These are phyloP conservation scores for Amylocarpus encephaloides DNA, from an alignment of 2,329 filamentous ascomycete genomes.

Conservation along the genomic window DNA sequence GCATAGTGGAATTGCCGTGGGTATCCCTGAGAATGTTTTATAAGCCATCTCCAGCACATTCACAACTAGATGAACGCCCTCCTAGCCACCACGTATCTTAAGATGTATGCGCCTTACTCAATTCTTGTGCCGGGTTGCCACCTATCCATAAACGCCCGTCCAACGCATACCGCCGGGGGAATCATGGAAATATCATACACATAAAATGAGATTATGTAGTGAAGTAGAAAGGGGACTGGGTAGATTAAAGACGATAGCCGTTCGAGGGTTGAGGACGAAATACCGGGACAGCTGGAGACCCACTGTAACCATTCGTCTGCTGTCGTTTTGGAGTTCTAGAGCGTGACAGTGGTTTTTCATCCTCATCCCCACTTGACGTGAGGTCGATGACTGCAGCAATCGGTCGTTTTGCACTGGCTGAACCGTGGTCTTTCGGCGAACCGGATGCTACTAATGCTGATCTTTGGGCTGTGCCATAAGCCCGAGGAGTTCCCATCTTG, in stretches of 20 bases:
- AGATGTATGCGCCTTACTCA: no score
- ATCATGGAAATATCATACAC: no score
- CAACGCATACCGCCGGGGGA: no score
- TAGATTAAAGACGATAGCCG: slow-evolving; percentile 1
- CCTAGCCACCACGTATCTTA: no score
- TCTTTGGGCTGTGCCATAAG: slow-evolving; percentile 23
- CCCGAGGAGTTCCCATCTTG: slow-evolving; percentile 25
- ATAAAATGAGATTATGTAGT: no score
- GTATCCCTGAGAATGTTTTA: no score
- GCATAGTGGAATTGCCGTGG: no score
- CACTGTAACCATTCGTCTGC: slow-evolving; percentile 12
- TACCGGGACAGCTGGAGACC: slow-evolving; percentile 6
- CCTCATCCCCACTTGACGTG: slow-evolving; percentile 46
- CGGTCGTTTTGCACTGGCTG: slow-evolving; percentile 36
- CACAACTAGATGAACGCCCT: no score
- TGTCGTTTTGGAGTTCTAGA: slow-evolving; percentile 31
- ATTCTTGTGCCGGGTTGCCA: no score
- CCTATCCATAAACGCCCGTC: no score
- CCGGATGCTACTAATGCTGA: slow-evolving; percentile 34
- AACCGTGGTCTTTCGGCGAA: slow-evolving; percentile 8
- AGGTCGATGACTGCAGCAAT: slow-evolving; percentile 46
- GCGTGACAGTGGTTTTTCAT: slow-evolving; percentile 36
- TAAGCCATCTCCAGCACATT: no score
- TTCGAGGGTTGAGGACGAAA: slow-evolving; percentile 15
- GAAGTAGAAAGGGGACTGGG: no score